These are phyloP conservation scores for Triangularia setosa DNA, from an alignment of 2,329 filamentous ascomycete genomes.

Conservation along the genomic window DNA sequence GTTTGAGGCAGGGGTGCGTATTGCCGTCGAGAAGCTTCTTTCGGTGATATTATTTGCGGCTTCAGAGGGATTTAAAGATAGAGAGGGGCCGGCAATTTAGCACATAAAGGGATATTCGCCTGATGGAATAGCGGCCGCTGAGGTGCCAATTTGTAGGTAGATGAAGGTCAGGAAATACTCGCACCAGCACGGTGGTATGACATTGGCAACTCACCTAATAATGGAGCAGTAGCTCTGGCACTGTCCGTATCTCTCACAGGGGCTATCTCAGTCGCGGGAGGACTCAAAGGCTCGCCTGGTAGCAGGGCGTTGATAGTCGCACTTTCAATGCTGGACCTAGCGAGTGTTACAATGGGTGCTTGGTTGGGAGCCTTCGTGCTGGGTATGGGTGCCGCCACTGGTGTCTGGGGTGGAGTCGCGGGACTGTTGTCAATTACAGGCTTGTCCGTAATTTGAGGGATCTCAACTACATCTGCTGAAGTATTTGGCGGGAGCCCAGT, in stretches of 20 bases:
- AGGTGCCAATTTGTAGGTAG: background rate
- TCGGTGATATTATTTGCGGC: background rate
- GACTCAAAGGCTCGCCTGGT: background rate
- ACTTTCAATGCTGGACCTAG: background rate
- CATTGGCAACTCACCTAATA: background rate
- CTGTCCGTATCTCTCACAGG: background rate
- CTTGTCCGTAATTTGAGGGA: background rate
- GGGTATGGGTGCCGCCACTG: background rate
- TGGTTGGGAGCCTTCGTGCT: background rate
- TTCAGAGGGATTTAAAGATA: background rate
- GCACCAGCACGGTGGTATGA: background rate
- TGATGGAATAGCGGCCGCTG: background rate
- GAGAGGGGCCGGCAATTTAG: background rate
- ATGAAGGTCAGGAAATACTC: background rate
- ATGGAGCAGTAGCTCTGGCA: background rate
- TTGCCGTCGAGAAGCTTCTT: background rate
- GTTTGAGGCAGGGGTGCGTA: background rate
- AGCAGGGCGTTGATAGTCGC: background rate
- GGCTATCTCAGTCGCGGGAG: background rate
- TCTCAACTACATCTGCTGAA: background rate
- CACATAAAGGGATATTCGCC: background rate
- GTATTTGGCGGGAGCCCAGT: background rate
- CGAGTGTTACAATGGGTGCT: background rate
- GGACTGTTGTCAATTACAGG: background rate
- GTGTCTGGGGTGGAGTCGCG: background rate